Conservation (phyloP, 2,329 filamentous ascomycete species). For the Huntiella decipiens region DNA sequence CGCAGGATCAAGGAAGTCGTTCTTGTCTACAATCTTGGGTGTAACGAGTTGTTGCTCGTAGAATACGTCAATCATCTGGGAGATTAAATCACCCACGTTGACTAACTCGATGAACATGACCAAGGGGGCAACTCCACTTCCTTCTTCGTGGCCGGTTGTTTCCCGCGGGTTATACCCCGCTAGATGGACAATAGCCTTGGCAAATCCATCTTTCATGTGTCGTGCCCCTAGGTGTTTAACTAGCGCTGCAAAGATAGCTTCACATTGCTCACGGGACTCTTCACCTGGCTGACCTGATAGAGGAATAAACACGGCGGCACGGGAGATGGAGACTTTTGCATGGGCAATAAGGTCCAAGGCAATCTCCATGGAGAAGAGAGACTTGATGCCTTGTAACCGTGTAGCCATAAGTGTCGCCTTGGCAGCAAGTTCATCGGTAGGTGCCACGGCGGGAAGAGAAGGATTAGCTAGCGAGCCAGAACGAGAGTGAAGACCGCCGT, state of each 20-base stretch:
- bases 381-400: slow-evolving; percentile 81
- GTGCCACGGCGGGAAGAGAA: slow-evolving; percentile 39
- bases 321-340: slow-evolving; percentile 73
- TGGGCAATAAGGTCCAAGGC: slow-evolving; percentile 75
- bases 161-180: slow-evolving; percentile 81
- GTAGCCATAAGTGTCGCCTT: slow-evolving; percentile 97
- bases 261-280: slow-evolving; percentile 74
- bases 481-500: background rate
- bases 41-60: slow-evolving; percentile 85
- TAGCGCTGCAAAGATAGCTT: slow-evolving; percentile 69
- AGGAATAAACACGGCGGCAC: slow-evolving; percentile 63
- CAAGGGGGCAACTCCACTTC: slow-evolving; percentile 60
- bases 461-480: slow-evolving; percentile 17
- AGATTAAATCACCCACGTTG: slow-evolving; percentile 92
- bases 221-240: slow-evolving; percentile 67
- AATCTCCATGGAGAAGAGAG: slow-evolving; percentile 89
- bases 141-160: slow-evolving; percentile 44
- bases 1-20: slow-evolving; percentile 84
- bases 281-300: slow-evolving; percentile 64
- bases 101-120: slow-evolving; percentile 94
- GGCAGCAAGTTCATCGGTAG: slow-evolving; percentile 78
- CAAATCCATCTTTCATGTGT: slow-evolving; percentile 84
- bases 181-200: slow-evolving; percentile 79
- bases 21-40: slow-evolving; percentile 67
- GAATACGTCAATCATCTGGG: slow-evolving; percentile 98